phyloP scores from a whole-genome alignment of 352 stramenopile species.

The Pythium aristosporum region DNA sequence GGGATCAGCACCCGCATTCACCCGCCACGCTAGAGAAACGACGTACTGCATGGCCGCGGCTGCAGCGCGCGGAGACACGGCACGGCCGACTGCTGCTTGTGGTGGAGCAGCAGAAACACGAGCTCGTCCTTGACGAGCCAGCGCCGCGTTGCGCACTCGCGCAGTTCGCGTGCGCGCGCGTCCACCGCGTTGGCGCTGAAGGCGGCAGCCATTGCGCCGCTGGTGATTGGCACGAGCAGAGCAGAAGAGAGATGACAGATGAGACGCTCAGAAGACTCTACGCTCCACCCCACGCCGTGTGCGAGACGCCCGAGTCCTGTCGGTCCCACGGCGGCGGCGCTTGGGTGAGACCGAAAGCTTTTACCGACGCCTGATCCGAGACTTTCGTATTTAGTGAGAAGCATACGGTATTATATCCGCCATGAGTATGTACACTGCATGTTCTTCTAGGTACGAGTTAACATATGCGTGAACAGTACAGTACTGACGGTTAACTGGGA shows the following conservation, averaged over 20 bases:
- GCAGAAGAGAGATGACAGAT: neutral
- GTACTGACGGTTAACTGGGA: neutral
- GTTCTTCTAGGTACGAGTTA: neutral
- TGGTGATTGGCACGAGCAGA: neutral
- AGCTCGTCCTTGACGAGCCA: conserved; percentile 88
- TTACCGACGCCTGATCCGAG: neutral
- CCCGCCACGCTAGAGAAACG: conserved; percentile 1
- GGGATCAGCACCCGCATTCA: neutral
- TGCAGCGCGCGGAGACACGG: conserved; percentile 46
- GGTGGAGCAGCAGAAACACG: conserved; percentile 65
- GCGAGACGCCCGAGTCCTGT: neutral
- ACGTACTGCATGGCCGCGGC: conserved; percentile 59
- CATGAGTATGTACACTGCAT: neutral
- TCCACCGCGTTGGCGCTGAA: conserved; percentile 4
- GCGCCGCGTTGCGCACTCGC: conserved; percentile 37
- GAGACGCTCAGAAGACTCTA: too few relatives aligned
- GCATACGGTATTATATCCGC: neutral
- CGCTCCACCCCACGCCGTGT: neutral
- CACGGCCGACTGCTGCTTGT: conserved; percentile 38
- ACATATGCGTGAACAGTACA: neutral
- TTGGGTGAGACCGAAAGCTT: neutral
- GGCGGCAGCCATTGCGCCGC: conserved; percentile 5
- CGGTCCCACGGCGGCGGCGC: neutral
- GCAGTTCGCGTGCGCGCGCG: conserved; percentile 23
- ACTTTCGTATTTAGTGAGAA: neutral